Percentiles rank a stretch among this genome's conserved stretches.
Evolutionary conservation across 225 moss, liverwort and hornwort species (phyloP).

Genomic region (Lunularia cruciata): DNA sequence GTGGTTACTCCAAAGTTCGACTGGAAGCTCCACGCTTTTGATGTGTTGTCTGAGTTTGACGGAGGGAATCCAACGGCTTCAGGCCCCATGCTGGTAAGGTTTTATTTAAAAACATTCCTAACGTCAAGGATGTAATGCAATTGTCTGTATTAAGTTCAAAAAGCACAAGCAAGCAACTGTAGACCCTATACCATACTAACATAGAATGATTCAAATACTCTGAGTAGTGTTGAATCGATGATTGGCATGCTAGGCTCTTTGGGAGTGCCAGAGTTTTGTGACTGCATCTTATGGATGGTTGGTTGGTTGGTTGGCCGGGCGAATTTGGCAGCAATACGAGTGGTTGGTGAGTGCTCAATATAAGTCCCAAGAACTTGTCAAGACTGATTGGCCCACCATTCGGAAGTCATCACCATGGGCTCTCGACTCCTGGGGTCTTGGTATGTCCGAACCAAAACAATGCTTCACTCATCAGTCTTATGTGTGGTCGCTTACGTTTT

Average conservation of each 20-base stretch:
- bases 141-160: too few relatives aligned
- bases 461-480: too few relatives aligned
- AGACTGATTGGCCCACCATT: constrained; percentile 82
- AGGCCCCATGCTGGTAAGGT: constrained; percentile 82
- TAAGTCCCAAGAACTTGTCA: constrained; percentile 78
- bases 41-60: constrained; percentile 90
- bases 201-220: background rate
- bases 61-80: constrained; percentile 73
- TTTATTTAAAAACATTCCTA: too few relatives aligned
- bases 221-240: background rate
- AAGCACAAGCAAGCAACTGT: too few relatives aligned
- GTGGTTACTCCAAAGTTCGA: constrained; percentile 83
- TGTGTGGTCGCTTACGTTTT: too few relatives aligned
- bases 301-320: too few relatives aligned
- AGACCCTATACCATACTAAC: background rate
- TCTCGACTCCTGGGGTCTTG: constrained; percentile 92
- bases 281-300: too few relatives aligned
- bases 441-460: constrained; percentile 42
- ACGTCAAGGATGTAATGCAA: background rate
- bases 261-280: too few relatives aligned
- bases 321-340: constrained; percentile 71
- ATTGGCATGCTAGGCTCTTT: too few relatives aligned
- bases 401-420: constrained; percentile 95
- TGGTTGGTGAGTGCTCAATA: constrained; percentile 80
- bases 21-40: constrained; percentile 90